A percentile compares a stretch with the other conserved stretches of the same genome.
Evolutionary conservation across 176 grass and related monocot species (phyloP).

Genomic region (Triticum urartu): DNA sequence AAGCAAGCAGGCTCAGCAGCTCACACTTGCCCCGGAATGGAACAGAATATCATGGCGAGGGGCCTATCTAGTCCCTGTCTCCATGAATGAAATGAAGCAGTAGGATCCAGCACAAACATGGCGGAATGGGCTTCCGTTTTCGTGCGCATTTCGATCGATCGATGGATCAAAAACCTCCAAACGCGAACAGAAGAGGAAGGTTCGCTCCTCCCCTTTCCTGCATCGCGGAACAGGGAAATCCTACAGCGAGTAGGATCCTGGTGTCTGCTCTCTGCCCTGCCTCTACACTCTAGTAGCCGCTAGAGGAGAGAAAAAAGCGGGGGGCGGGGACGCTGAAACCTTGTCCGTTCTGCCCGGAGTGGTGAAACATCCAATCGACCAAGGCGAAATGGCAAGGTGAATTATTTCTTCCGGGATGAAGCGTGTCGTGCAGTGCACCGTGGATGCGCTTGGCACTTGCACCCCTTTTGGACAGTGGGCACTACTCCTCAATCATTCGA

Average conservation of each 20-base stretch:
- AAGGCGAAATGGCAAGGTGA: neutral
- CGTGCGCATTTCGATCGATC: constrained; percentile 14
- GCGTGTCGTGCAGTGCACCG: neutral
- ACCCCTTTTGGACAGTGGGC: neutral
- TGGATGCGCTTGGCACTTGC: too few species aligned
- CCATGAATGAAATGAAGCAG: neutral
- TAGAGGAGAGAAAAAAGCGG: neutral
- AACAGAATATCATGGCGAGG: constrained; percentile 36
- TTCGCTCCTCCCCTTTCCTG: neutral
- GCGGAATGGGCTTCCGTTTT: constrained; percentile 23
- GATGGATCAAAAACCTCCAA: neutral
- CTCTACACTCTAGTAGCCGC: neutral
- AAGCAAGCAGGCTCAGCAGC: neutral
- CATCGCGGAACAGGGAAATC: neutral
- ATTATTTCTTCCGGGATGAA: neutral
- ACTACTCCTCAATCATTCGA: neutral
- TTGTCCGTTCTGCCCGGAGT: neutral
- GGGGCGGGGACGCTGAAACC: neutral
- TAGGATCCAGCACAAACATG: constrained; percentile 4
- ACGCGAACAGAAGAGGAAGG: constrained; percentile 12
- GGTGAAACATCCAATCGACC: neutral
- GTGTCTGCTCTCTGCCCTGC: neutral
- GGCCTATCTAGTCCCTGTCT: neutral
- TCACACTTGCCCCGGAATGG: neutral
- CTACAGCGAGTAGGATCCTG: neutral